phyloP scores from a whole-genome alignment of 164 flowering plant genomes.

The Vitis labrusca region DNA sequence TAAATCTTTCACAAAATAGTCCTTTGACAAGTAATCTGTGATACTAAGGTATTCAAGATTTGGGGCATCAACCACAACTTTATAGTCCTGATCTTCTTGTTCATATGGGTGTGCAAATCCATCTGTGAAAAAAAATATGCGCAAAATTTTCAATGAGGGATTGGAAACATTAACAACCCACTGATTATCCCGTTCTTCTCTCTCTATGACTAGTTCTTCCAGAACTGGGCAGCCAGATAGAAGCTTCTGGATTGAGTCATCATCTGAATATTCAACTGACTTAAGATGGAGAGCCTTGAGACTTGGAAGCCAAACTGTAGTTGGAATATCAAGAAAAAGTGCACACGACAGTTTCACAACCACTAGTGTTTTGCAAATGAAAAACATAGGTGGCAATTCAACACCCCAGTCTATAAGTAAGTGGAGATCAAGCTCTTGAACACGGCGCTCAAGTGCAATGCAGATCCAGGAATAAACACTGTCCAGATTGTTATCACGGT shows the following conservation, averaged over 20 bases:
- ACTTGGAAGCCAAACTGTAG: conserved; percentile 15
- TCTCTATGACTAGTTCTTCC: conserved; percentile 14
- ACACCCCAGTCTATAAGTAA: background rate
- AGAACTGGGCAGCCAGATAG: conserved; percentile 21
- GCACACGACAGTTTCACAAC: conserved; percentile 11
- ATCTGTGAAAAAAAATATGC: conserved; percentile 5
- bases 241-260: conserved; percentile 7
- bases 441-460: no score
- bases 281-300: conserved; percentile 18
- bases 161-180: conserved; percentile 8
- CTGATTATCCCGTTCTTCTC: conserved; percentile 10
- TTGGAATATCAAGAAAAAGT: conserved; percentile 11
- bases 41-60: conserved; percentile 13
- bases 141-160: conserved; percentile 14
- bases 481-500: background rate
- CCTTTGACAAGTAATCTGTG: conserved; percentile 4
- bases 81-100: no score
- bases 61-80: conserved; percentile 9
- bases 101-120: no score
- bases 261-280: conserved; percentile 8
- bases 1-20: conserved; percentile 4
- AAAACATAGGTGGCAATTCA: conserved; percentile 16
- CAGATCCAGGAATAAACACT: no score
- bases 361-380: conserved; percentile 5
- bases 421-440: conserved; percentile 12